A percentile compares a stretch with the other conserved stretches of the same genome.
phyloP scores from a whole-genome alignment of 2,329 filamentous ascomycete genomes.

The Botrytis deweyae region DNA sequence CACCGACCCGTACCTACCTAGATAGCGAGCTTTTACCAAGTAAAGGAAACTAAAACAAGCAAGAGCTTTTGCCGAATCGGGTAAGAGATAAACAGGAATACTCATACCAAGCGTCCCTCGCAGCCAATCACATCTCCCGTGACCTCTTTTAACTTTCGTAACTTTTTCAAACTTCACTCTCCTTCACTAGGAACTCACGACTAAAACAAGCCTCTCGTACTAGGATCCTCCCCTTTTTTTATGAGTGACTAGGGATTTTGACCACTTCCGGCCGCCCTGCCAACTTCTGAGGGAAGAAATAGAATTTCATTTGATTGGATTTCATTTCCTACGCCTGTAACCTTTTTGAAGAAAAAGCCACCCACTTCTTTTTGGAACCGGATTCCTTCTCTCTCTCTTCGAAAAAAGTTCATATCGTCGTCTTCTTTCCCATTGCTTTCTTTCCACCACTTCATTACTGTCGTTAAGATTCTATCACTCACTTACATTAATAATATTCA shows the following conservation, averaged over 20 bases:
- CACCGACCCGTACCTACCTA: neutral
- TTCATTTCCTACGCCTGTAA: neutral
- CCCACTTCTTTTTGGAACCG: neutral
- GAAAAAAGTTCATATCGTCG: slow-evolving; percentile 11
- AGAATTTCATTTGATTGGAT: neutral
- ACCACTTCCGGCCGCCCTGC: neutral
- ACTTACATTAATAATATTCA: slow-evolving; percentile 15
- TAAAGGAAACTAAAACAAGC: neutral
- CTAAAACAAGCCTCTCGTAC: neutral
- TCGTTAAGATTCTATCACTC: slow-evolving; percentile 20
- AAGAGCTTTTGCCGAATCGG: neutral
- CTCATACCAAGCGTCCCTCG: neutral
- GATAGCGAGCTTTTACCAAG: neutral
- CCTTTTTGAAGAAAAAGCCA: slow-evolving; percentile 17
- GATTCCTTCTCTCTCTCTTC: neutral
- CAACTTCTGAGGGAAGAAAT: neutral
- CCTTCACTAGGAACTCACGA: neutral
- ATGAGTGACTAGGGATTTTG: too few relatives aligned
- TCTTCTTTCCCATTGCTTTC: neutral
- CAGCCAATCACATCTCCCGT: neutral
- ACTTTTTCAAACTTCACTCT: neutral
- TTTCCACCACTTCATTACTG: slow-evolving; percentile 18
- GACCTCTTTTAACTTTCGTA: neutral
- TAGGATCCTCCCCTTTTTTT: slow-evolving; percentile 13
- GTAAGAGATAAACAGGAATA: neutral